Evolutionary conservation across 176 grass and related monocot species (phyloP), one percentile per base, ranked within the genome.

Genomic region (Lolium multiflorum): DNA sequence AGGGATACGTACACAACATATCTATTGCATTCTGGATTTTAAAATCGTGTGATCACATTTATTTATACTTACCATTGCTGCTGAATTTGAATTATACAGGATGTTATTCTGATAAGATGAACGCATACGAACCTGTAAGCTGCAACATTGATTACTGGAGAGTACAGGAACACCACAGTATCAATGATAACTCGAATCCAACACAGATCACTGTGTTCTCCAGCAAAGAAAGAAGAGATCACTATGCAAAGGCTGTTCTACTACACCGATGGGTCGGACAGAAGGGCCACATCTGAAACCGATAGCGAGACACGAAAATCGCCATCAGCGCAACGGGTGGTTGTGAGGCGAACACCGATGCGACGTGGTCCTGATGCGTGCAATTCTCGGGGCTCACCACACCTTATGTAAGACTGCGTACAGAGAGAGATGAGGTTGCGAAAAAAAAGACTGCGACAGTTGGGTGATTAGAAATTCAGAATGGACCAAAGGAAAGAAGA

Each of bases 291-390:
- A 31, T 28, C 8, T 13, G 46, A 72, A 39, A 60, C 6, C 31
- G 26, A 67, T 52, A 84, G 17, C 15, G 63, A 65, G 51, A 55
- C 76, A 74, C 12, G 22, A 74, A 31, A 74, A 55, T 64, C 48
- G 74, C 43, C 56, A 55, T 18, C 17, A 2, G 3, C 62, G 9
- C 17, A 83, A 81, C 11, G 71, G 52, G 83, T 89, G 88, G 88
- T 52, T 26, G 78, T 47, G 39, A 25, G 11, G 38, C 61, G 9
- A 81, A 81, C 83, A 89, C 26, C 78, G 28, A 4, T 1, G 26
- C 26, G 52, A 21, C 69, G 78, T 85, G 88, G 83, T 86, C 82
- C 83, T 43, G 16, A 61, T 12, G 77, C 60, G 22, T 8, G 77
- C 71, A 65, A 76, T 82, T 26, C 70, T 70, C 48, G 31, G 65